phyloP scores from a whole-genome alignment of 176 grass and related monocot genomes.

The Alloteropsis semialata region DNA sequence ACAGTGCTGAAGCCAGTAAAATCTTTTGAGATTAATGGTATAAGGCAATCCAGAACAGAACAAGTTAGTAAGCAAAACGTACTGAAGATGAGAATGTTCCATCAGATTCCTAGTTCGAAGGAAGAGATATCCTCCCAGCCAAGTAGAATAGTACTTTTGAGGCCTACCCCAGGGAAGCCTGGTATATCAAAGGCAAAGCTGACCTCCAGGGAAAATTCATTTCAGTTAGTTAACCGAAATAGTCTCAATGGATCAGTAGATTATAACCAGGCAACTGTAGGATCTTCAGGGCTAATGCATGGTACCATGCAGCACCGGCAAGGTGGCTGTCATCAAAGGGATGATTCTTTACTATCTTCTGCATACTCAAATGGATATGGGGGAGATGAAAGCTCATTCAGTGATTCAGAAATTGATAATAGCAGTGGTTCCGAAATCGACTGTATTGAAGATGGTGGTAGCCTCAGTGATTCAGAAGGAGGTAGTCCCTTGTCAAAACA shows the following conservation, averaged over 20 bases:
- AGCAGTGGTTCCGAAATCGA: conserved; percentile 31
- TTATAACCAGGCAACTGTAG: conserved; percentile 13
- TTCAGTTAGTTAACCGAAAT: conserved; percentile 27
- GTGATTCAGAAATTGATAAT: conserved; percentile 59
- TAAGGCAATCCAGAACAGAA: conserved; percentile 17
- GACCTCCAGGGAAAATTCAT: conserved; percentile 21
- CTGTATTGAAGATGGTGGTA: conserved; percentile 43
- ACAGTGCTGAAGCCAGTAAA: conserved; percentile 75
- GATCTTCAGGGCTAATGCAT: conserved; percentile 16
- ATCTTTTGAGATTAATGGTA: conserved; percentile 27
- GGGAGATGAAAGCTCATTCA: conserved; percentile 81
- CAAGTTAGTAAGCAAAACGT: conserved; percentile 29
- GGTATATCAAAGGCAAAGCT: conserved; percentile 36
- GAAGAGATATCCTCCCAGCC: conserved; percentile 50
- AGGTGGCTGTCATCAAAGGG: conserved; percentile 40
- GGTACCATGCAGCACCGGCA: conserved; percentile 15
- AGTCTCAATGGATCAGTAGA: conserved; percentile 6
- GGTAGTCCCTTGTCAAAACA: conserved; percentile 46
- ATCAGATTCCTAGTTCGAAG: conserved; percentile 29
- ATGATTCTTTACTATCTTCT: conserved; percentile 77
- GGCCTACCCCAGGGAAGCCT: conserved; percentile 61
- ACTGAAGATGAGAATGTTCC: conserved; percentile 22
- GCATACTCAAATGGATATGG: conserved; percentile 72
- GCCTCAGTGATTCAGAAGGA: conserved; percentile 52
- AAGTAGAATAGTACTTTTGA: conserved; percentile 84